A percentile compares a stretch with the other conserved stretches of the same genome.
phyloP scores from a whole-genome alignment of 2,329 filamentous ascomycete species.

The Exserohilum rostratum region DNA sequence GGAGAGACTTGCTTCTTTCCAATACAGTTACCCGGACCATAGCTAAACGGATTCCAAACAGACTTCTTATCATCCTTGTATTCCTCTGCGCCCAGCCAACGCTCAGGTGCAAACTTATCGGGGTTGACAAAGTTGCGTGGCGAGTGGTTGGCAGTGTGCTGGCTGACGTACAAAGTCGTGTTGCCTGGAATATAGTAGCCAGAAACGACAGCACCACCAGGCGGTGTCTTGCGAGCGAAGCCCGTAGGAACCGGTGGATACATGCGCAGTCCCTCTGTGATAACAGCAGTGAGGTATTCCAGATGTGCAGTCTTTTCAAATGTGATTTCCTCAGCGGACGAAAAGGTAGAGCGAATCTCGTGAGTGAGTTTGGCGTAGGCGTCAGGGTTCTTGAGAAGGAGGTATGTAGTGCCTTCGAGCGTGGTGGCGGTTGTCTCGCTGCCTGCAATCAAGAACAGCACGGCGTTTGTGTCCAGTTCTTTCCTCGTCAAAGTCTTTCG shows the following conservation, averaged over 20 bases:
- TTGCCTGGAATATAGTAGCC: conserved; percentile 37
- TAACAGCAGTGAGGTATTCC: conserved; percentile 36
- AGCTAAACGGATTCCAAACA: conserved; percentile 35
- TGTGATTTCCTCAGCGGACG: conserved; percentile 26
- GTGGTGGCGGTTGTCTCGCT: conserved; percentile 56
- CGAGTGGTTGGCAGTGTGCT: conserved; percentile 42
- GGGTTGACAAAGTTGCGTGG: conserved; percentile 35
- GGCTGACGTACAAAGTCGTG: conserved; percentile 34
- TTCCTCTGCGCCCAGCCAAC: conserved; percentile 48
- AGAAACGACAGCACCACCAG: conserved; percentile 30
- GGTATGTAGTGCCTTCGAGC: conserved; percentile 51
- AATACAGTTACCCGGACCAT: conserved; percentile 37
- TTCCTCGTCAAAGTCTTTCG: conserved; percentile 24
- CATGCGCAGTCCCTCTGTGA: conserved; percentile 33
- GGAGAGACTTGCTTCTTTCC: conserved; percentile 41
- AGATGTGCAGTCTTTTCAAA: conserved; percentile 33
- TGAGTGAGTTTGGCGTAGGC: conserved; percentile 26
- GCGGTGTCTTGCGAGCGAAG: conserved; percentile 35
- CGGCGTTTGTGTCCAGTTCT: conserved; percentile 47
- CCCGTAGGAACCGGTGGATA: conserved; percentile 41
- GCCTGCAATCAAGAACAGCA: conserved; percentile 49
- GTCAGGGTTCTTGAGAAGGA: conserved; percentile 41
- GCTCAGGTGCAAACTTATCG: conserved; percentile 34
- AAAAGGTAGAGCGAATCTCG: conserved; percentile 35
- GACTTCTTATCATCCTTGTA: conserved; percentile 44